Evolutionary conservation across 1,284 basidiomycete species (phyloP), one percentile per base, ranked within the genome.

Genomic region (Somion occarium): DNA sequence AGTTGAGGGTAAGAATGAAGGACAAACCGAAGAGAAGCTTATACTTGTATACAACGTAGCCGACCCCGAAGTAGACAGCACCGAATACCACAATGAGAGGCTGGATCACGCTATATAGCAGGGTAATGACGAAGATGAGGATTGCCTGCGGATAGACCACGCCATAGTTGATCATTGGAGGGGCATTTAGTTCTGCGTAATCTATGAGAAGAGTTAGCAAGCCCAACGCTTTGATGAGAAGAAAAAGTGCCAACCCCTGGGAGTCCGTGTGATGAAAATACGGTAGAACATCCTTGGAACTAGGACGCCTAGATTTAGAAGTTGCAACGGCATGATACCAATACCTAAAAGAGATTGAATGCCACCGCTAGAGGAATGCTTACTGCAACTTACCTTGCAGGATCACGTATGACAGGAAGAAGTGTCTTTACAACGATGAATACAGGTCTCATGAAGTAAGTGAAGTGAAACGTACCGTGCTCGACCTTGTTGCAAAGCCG

Each of bases 31-130:
- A 97, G 1, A 98, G 74, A 2, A 98, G 78, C 65, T 98, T 96
- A 73, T 98, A 98, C 74, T 99, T 99, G 80, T 96, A 98, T 2
- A 98, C 93, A 3, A 97, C 76, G 63, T 95, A 99, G 2, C 82
- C 92, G 47, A 91, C 75, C 9, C 93, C 95, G 64, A 99, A 99
- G 70, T 99, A 99, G 38, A 96, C 73, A 0, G 94, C 89, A 7
- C 94, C 93, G 62, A 99, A 99, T 20, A 97, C 79, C 49, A 97
- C 78, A 62, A 99, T 97, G 52, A 97, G 77, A 0, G 96, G 96
- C 56, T 94, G 91, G 9, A 97, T 91, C 57, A 99, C 89, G 65
- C 92, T 94, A 74, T 98, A 99, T 22, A 97, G 77, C 59, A 99
- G 74, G 20, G 91, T 94, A 64, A 99, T 88, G 50, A 94, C 91